These are phyloP conservation scores for Strobilomyces dryophilus DNA, from an alignment of 768 basidiomycete genomes.

Conservation along the genomic window DNA sequence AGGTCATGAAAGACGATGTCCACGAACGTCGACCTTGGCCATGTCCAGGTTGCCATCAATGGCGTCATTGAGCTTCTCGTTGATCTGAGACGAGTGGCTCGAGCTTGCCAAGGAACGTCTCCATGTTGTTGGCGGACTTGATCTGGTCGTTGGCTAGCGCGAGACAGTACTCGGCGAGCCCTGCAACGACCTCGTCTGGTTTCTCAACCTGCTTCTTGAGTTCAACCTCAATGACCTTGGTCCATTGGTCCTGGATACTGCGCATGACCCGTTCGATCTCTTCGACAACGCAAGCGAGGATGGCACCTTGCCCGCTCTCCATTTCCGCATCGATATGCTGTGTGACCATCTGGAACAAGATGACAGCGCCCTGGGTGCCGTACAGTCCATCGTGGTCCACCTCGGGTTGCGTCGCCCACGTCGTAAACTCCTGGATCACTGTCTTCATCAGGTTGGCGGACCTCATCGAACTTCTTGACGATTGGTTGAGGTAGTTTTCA, in stretches of 20 bases:
- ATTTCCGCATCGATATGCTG: constrained; percentile 93
- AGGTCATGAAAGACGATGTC: constrained; percentile 94
- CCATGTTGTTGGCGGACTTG: constrained; percentile 91
- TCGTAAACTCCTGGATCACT: constrained; percentile 79
- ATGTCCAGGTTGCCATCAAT: constrained; percentile 99
- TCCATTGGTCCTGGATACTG: constrained; percentile 83
- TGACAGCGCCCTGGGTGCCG: constrained; percentile 87
- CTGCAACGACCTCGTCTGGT: too few species aligned
- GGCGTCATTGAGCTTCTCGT: constrained; percentile 87
- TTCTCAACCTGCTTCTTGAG: too few species aligned
- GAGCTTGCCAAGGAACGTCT: constrained; percentile 77
- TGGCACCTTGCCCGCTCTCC: constrained; percentile 93
- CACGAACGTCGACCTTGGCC: constrained; percentile 90
- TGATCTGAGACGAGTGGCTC: constrained; percentile 91
- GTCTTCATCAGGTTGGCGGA: constrained; percentile 89
- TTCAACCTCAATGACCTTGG: constrained; percentile 60
- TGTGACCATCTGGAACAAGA: constrained; percentile 98
- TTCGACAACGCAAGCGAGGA: constrained; percentile 84
- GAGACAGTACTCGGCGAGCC: too few species aligned
- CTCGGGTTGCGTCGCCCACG: constrained; percentile 83
- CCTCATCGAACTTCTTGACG: constrained; percentile 96
- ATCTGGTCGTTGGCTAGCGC: constrained; percentile 69
- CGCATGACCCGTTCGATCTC: constrained; percentile 91
- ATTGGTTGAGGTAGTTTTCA: constrained; percentile 95
- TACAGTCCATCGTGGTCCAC: constrained; percentile 85